Base-by-base conservation (phyloP, 2,329 filamentous ascomycete genomes). In the Cryphonectria radicalis region DNA sequence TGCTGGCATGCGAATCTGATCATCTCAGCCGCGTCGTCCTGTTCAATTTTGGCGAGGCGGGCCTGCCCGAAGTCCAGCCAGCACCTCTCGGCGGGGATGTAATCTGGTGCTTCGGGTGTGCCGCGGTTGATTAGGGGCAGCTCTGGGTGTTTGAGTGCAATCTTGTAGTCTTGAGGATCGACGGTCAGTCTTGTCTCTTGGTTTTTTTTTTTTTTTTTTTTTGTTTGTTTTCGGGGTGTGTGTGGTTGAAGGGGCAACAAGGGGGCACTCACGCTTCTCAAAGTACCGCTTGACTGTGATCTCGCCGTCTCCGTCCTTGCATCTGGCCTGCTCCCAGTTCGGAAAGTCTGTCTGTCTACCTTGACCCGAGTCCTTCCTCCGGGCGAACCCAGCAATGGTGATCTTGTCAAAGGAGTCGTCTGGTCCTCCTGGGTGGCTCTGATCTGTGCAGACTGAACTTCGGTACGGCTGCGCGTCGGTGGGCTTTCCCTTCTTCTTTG, bases 61-160 rank as follows among this genome's bases (percentile, higher is more conserved):
- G 87, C 79, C 76, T 96, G 93, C 0, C 92, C 92, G 0, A 87
- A 84, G 11, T 89, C 77, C 3, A 96, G 85, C 4, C 82, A 79
- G 73, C 92, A 90, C 7, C 90, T 82, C 77, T 95, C 91, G 0
- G 88, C 87, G 0, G 92, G 92, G 53, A 93, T 80, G 75, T 92
- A 93, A 0, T 83, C 84, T 0, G 92, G 90, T 14, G 85, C 87
- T 0, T 82, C 79, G 0, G 77, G 76, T 14, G 80, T 88, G 2
- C 92, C 92, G 14, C 91, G 83, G 76, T 95, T 94, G 73, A 95
- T 79, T 0, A 93, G 83, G 0, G 92, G 91, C 5, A 86, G 79
- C 1, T 83, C 76, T 0, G 78, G 77, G 19, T 84, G 35, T 62
- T n/a, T 62, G 28, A 62, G 17, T 5, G 19, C 28, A 10, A 59